Evolutionary conservation across 2,329 filamentous ascomycete genomes (phyloP).

Genomic region (Pseudogymnoascus sp.): DNA sequence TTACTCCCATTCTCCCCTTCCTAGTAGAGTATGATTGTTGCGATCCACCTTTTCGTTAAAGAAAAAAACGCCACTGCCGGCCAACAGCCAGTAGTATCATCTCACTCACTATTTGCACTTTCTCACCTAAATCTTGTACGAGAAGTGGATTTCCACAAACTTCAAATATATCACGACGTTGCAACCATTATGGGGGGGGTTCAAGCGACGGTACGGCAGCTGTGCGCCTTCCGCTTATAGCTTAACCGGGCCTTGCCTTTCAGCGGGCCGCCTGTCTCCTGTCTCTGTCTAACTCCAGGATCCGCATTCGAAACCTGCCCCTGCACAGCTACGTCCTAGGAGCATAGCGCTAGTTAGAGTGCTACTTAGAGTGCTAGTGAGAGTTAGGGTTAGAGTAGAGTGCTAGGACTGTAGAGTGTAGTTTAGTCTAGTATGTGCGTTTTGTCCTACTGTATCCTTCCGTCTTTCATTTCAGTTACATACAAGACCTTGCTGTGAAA

Average conservation of each 20-base stretch:
- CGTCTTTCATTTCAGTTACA: not conserved
- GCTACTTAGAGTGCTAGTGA: not conserved
- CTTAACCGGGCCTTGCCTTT: conserved; percentile 1
- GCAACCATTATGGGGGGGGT: not conserved
- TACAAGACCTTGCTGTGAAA: not conserved
- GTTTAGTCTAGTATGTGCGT: not conserved
- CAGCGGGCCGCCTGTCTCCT: not conserved
- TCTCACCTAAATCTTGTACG: not conserved
- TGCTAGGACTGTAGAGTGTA: not conserved
- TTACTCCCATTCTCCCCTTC: not conserved
- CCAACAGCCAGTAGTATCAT: not conserved
- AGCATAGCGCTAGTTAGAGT: not conserved
- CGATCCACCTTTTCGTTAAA: not conserved
- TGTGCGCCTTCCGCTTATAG: not conserved
- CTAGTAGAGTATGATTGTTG: not conserved
- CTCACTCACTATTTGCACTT: not conserved
- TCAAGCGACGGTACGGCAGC: not conserved
- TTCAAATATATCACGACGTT: not conserved
- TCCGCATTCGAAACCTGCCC: not conserved
- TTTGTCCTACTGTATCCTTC: not conserved
- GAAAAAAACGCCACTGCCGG: not conserved
- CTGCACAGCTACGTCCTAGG: not conserved
- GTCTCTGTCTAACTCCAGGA: not conserved
- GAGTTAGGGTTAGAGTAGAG: too few relatives aligned
- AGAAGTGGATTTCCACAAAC: not conserved